Evolutionary conservation across 495 filamentous ascomycete genomes (phyloP).

Genomic region (Podospora anserina): DNA sequence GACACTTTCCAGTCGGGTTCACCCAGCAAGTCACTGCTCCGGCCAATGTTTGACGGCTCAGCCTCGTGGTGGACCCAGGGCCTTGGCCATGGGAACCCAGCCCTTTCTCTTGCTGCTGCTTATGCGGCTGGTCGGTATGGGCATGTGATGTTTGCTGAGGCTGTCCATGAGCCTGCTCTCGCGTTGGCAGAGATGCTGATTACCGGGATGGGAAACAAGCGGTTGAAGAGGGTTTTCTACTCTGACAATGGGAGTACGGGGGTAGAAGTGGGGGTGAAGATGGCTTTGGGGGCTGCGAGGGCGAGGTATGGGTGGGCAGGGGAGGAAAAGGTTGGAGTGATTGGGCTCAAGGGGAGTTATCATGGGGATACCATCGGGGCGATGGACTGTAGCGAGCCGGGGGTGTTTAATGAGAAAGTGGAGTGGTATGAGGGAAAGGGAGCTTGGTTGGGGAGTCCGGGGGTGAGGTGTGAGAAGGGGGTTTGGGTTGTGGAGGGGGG

Average conservation of each 20-base stretch:
- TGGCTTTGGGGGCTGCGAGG: constrained; percentile 64
- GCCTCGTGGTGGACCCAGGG: constrained; percentile 88
- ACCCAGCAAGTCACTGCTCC: constrained; percentile 36
- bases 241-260: constrained; percentile 78
- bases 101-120: constrained; percentile 64
- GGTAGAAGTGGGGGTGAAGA: constrained; percentile 76
- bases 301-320: constrained; percentile 61
- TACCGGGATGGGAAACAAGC: constrained; percentile 52
- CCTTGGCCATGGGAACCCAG: constrained; percentile 68
- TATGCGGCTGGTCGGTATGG: constrained; percentile 80
- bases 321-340: constrained; percentile 51
- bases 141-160: constrained; percentile 77
- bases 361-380: constrained; percentile 80
- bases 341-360: constrained; percentile 73
- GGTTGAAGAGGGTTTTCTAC: constrained; percentile 66
- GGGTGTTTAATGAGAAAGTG: constrained; percentile 67
- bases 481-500: constrained; percentile 59
- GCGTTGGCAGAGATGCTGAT: constrained; percentile 60
- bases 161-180: constrained; percentile 69
- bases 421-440: constrained; percentile 76
- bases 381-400: constrained; percentile 75
- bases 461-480: constrained; percentile 60
- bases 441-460: constrained; percentile 72
- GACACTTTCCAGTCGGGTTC: constrained; percentile 48
- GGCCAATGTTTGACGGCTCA: constrained; percentile 69